Evolutionary conservation across 2,329 filamentous ascomycete genomes (phyloP).

Genomic region (Neofusicoccum kwambonambiense): DNA sequence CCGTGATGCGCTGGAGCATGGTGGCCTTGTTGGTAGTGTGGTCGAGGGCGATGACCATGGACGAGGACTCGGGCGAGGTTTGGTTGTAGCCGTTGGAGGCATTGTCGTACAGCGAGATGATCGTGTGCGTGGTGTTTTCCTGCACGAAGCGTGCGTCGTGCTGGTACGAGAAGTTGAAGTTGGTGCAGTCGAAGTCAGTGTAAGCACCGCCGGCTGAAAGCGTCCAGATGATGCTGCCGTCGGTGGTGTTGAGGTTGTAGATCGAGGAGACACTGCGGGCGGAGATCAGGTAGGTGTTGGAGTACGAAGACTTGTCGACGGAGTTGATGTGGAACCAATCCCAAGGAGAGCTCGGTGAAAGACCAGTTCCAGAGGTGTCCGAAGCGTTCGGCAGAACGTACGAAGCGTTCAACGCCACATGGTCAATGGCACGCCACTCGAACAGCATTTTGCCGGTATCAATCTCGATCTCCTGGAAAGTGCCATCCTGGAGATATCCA

Average conservation of each 20-base stretch:
- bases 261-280: constrained; percentile 51
- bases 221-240: constrained; percentile 53
- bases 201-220: constrained; percentile 31
- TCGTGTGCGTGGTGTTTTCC: constrained; percentile 47
- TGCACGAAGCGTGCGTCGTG: constrained; percentile 52
- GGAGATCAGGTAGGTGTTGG: constrained; percentile 56
- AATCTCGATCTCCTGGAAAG: constrained; percentile 56
- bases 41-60: constrained; percentile 13
- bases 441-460: constrained; percentile 56
- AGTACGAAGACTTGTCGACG: constrained; percentile 48
- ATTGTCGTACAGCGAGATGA: constrained; percentile 57
- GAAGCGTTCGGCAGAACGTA: constrained; percentile 46
- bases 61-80: constrained; percentile 27
- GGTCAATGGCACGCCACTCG: constrained; percentile 58
- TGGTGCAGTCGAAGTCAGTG: constrained; percentile 31
- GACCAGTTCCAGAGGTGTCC: constrained; percentile 45
- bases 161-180: constrained; percentile 52
- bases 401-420: constrained; percentile 51
- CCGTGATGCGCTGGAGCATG: constrained; percentile 19
- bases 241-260: constrained; percentile 47
- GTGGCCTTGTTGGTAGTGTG: constrained; percentile 3
- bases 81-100: constrained; percentile 49
- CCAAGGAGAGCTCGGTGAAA: constrained; percentile 46
- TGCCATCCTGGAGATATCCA: constrained; percentile 52
- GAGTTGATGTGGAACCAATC: constrained; percentile 60